phyloP scores from a whole-genome alignment of 495 filamentous ascomycete genomes.

The Aspergillus campestris region DNA sequence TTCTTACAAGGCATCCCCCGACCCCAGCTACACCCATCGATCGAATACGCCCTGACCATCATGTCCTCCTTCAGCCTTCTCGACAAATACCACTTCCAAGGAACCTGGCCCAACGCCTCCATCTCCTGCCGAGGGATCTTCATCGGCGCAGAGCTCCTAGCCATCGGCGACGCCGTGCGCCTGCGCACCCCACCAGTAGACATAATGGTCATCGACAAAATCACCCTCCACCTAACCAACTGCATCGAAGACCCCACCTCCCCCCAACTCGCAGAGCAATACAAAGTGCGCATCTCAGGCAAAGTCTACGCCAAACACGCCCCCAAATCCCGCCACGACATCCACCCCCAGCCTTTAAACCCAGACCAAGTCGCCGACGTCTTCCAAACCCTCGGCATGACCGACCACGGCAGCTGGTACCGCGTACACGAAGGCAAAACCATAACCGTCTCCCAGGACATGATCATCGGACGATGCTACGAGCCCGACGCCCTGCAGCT shows the following conservation, averaged over 20 bases:
- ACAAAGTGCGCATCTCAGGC: constrained; percentile 36
- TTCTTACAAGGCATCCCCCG: constrained; percentile 32
- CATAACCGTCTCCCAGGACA: constrained; percentile 38
- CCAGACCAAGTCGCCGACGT: constrained; percentile 21
- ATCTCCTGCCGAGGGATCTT: constrained; percentile 47
- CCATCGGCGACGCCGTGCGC: constrained; percentile 45
- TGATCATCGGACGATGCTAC: constrained; percentile 47
- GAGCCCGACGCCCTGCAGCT: constrained; percentile 41
- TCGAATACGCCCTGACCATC: constrained; percentile 44
- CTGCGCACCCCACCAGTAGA: constrained; percentile 31
- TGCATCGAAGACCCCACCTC: constrained; percentile 38
- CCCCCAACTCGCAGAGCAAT: constrained; percentile 33
- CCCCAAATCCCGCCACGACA: constrained; percentile 15
- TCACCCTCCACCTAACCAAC: constrained; percentile 35
- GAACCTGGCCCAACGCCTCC: constrained; percentile 44
- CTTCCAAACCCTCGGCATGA: constrained; percentile 35
- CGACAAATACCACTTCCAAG: constrained; percentile 41
- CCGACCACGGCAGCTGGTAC: constrained; percentile 42
- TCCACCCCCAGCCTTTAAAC: constrained; percentile 21
- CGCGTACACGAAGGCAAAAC: constrained; percentile 26
- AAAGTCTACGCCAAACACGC: constrained; percentile 37
- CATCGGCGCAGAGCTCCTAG: constrained; percentile 46
- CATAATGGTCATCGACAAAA: constrained; percentile 44
- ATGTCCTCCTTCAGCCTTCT: constrained; percentile 46
- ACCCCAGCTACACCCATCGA: constrained; percentile 42